These are phyloP conservation scores for Kluyveromyces dobzhanskii DNA, from an alignment of 805 yeast species.

Conservation along the genomic window DNA sequence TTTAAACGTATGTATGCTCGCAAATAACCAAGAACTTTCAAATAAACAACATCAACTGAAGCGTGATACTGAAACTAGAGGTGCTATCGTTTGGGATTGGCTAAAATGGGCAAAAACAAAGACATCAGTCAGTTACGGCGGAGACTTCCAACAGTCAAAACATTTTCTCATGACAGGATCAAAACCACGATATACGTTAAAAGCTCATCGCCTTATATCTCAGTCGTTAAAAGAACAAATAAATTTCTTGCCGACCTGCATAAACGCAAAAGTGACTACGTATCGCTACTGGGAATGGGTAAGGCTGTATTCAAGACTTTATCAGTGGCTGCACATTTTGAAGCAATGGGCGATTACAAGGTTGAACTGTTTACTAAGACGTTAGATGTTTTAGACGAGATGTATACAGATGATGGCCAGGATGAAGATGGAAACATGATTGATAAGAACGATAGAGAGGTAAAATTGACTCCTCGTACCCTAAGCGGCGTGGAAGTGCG, in stretches of 20 bases:
- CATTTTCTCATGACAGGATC: constrained; percentile 34
- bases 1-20: no score
- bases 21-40: no score
- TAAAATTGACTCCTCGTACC: constrained; percentile 28
- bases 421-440: constrained; percentile 24
- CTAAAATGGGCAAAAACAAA: no score
- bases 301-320: constrained; percentile 54
- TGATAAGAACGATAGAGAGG: constrained; percentile 27
- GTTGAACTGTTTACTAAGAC: constrained; percentile 60
- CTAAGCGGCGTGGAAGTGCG: constrained; percentile 38
- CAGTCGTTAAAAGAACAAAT: constrained; percentile 59
- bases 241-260: constrained; percentile 43
- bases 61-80: no score
- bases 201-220: constrained; percentile 58
- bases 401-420: constrained; percentile 25
- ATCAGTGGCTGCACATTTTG: constrained; percentile 54
- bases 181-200: constrained; percentile 51
- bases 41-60: no score
- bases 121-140: constrained; percentile 4
- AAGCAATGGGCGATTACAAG: constrained; percentile 38
- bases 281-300: constrained; percentile 71
- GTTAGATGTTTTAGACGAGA: constrained; percentile 66
- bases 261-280: constrained; percentile 35
- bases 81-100: no score
- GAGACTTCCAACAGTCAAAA: constrained; percentile 22